A percentile compares a stretch with the other conserved stretches of the same genome.
Evolutionary conservation across 2,329 filamentous ascomycete genomes (phyloP).

Genomic region (Furcasterigmium sp.): DNA sequence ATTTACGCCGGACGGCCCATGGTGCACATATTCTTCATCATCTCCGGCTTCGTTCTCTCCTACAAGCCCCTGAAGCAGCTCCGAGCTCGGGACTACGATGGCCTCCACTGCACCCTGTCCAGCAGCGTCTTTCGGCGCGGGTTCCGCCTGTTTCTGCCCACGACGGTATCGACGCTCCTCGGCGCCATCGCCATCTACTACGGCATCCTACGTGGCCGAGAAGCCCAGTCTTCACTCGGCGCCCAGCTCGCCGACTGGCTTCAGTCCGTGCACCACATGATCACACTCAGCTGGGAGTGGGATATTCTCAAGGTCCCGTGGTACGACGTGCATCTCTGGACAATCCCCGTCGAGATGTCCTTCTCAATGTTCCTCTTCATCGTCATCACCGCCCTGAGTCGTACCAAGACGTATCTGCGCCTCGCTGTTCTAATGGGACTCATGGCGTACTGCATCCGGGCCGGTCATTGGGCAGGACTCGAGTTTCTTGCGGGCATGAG

Average conservation of each 20-base stretch:
- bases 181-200: slow-evolving; percentile 29
- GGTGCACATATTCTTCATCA: slow-evolving; percentile 48
- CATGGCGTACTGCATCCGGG: slow-evolving; percentile 29
- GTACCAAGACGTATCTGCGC: slow-evolving; percentile 25
- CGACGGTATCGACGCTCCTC: slow-evolving; percentile 34
- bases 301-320: slow-evolving; percentile 16
- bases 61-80: slow-evolving; percentile 36
- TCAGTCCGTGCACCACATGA: slow-evolving; percentile 14
- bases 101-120: slow-evolving; percentile 31
- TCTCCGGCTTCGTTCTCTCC: slow-evolving; percentile 43
- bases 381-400: slow-evolving; percentile 27
- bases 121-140: slow-evolving; percentile 42
- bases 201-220: slow-evolving; percentile 15
- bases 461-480: slow-evolving; percentile 35
- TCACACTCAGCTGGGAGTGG: slow-evolving; percentile 21
- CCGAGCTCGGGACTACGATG: slow-evolving; percentile 28
- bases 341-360: slow-evolving; percentile 40
- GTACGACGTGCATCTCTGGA: slow-evolving; percentile 42
- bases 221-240: slow-evolving; percentile 16
- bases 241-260: slow-evolving; percentile 21
- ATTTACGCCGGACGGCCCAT: slow-evolving; percentile 39
- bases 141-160: slow-evolving; percentile 40
- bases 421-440: slow-evolving; percentile 22
- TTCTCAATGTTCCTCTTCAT: slow-evolving; percentile 39
- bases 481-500: slow-evolving; percentile 42